Conservation (phyloP, 116 monocot genomes). For the Posidonia oceanica region DNA sequence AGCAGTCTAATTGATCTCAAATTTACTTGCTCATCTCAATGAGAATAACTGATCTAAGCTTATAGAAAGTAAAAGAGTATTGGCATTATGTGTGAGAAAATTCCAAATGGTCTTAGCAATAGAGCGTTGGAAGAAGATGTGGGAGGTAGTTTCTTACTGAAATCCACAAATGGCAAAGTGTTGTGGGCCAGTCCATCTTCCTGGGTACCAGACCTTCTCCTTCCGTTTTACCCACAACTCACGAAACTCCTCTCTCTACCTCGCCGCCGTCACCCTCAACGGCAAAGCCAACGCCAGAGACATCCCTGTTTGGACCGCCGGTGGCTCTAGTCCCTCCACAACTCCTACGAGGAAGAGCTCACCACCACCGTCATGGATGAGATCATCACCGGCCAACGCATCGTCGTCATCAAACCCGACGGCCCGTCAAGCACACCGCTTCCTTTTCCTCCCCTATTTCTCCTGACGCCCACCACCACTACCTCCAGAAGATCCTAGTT, state of each 20-base stretch:
- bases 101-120: too few species aligned
- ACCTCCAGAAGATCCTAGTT: conserved; percentile 20
- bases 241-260: conserved; percentile 21
- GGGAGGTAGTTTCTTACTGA: too few species aligned
- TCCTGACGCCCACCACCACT: neutral
- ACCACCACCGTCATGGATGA: conserved; percentile 26
- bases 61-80: too few species aligned
- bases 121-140: too few species aligned
- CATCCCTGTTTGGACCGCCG: conserved; percentile 37
- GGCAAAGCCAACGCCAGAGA: conserved; percentile 13
- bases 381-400: conserved; percentile 81
- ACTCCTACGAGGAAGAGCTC: neutral
- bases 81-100: too few species aligned
- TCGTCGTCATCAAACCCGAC: conserved; percentile 90
- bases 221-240: conserved; percentile 28
- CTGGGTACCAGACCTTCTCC: conserved; percentile 38
- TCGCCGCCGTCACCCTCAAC: conserved; percentile 29
- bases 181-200: too few species aligned
- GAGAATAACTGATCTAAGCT: too few species aligned
- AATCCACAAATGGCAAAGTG: too few species aligned
- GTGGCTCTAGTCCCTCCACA: too few species aligned
- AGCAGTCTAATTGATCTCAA: too few species aligned
- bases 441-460: neutral
- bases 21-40: too few species aligned
- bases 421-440: neutral